A percentile compares a stretch with the other conserved stretches of the same genome.
These are phyloP conservation scores for Tephrocybe sp. DNA, from an alignment of 768 basidiomycete species.

Conservation along the genomic window DNA sequence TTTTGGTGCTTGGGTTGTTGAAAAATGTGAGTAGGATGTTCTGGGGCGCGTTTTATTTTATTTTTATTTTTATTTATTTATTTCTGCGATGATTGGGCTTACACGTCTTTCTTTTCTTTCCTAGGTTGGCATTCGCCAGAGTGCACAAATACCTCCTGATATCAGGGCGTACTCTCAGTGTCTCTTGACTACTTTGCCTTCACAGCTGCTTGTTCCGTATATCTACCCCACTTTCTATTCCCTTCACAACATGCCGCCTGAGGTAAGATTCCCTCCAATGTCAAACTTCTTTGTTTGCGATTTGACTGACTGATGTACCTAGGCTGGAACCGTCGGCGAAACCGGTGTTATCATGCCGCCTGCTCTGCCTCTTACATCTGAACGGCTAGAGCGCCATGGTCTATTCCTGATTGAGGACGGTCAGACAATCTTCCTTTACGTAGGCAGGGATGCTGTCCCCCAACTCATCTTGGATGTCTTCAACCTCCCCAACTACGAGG, in stretches of 20 bases:
- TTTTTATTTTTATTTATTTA: not conserved
- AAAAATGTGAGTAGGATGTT: constrained; percentile 71
- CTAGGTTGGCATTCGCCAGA: constrained; percentile 92
- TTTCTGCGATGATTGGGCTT: not conserved
- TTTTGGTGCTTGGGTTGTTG: constrained; percentile 83
- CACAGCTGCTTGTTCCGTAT: constrained; percentile 89
- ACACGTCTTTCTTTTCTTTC: not conserved
- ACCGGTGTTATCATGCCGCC: constrained; percentile 85
- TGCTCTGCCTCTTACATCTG: constrained; percentile 88
- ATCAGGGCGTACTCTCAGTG: constrained; percentile 94
- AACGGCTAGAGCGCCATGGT: constrained; percentile 91
- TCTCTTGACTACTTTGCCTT: constrained; percentile 85
- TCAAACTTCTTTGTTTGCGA: not conserved
- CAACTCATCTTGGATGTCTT: constrained; percentile 94
- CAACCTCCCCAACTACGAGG: constrained; percentile 83
- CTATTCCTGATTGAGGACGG: constrained; percentile 96
- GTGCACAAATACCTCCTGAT: constrained; percentile 95
- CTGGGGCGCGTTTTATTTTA: not conserved
- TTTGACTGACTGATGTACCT: constrained; percentile 7
- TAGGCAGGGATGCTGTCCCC: constrained; percentile 98
- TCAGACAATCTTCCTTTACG: constrained; percentile 97
- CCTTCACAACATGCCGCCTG: constrained; percentile 92
- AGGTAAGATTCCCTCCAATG: constrained; percentile 46
- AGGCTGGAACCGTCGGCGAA: constrained; percentile 92
- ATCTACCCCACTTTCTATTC: constrained; percentile 95